Evolutionary conservation across 179 eudicot genomes (phyloP).

Genomic region (Carnegiea gigantea): DNA sequence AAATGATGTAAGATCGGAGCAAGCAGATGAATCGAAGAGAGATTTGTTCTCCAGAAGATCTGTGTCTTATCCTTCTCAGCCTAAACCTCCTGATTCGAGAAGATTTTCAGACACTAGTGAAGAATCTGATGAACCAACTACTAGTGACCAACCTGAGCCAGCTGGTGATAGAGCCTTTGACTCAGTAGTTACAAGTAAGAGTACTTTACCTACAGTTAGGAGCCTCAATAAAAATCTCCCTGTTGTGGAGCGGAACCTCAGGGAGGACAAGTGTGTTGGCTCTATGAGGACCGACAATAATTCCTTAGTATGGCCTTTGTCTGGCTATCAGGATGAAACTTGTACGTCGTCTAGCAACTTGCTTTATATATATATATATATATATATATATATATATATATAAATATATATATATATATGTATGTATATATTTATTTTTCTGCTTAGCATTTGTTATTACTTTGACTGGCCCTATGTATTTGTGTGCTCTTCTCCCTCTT

Average conservation of each 20-base stretch:
- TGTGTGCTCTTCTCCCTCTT: not conserved
- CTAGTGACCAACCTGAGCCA: conserved; percentile 43
- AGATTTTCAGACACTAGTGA: conserved; percentile 52
- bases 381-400: no score
- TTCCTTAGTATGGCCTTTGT: conserved; percentile 43
- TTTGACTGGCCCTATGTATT: not conserved
- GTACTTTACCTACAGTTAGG: conserved; percentile 41
- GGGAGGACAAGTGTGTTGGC: conserved; percentile 49
- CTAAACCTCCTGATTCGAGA: conserved; percentile 55
- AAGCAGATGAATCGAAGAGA: conserved; percentile 68
- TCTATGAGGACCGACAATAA: conserved; percentile 47
- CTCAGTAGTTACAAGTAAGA: conserved; percentile 40
- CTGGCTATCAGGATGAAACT: conserved; percentile 53
- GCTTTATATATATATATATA: not conserved
- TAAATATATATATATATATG: no score
- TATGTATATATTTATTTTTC: not conserved
- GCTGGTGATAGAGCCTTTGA: conserved; percentile 44
- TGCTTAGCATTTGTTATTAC: not conserved
- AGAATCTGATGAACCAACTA: conserved; percentile 52
- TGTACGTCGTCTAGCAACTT: conserved; percentile 55
- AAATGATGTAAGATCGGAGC: conserved; percentile 61
- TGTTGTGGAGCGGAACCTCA: conserved; percentile 49
- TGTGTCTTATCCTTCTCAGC: conserved; percentile 48
- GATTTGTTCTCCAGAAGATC: conserved; percentile 58
- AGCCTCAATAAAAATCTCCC: conserved; percentile 39